Evolutionary conservation across 139 green algal species (phyloP).

Genomic region (Auxenochlorella protothecoides): DNA sequence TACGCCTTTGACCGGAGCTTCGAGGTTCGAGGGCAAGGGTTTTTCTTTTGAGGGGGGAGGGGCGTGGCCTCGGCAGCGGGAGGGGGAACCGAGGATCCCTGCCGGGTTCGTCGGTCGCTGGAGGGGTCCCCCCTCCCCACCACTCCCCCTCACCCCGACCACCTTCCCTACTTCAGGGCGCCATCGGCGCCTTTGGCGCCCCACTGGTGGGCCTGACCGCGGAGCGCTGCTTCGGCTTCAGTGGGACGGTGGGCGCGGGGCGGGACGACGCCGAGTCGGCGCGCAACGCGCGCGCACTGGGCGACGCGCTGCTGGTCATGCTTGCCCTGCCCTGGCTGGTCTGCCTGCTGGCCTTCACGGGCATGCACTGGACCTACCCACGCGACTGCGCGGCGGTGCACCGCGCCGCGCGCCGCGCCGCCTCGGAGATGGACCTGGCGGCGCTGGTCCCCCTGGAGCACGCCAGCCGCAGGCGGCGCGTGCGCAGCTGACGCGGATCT

Average conservation of each 20-base stretch:
- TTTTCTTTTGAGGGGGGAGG: not conserved
- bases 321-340: slow-evolving; percentile 47
- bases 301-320: slow-evolving; percentile 46
- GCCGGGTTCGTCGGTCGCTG: not conserved
- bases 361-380: slow-evolving; percentile 10
- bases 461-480: too few species aligned
- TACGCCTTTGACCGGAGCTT: slow-evolving; percentile 79
- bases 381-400: not conserved
- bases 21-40: slow-evolving; percentile 5
- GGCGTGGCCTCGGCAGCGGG: too few species aligned
- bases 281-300: slow-evolving; percentile 37
- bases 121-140: not conserved
- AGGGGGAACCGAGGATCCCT: too few species aligned
- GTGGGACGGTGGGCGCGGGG: slow-evolving; percentile 14
- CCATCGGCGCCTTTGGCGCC: slow-evolving; percentile 40
- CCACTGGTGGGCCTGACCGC: slow-evolving; percentile 57
- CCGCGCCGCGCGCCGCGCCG: too few species aligned
- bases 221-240: slow-evolving; percentile 53
- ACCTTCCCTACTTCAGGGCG: slow-evolving; percentile 53
- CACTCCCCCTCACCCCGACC: not conserved
- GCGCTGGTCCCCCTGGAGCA: too few species aligned
- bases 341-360: slow-evolving; percentile 51
- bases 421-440: too few species aligned
- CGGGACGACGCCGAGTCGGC: not conserved
- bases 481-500: too few species aligned